Evolutionary conservation across 805 yeast genomes (phyloP).

Genomic region (Wilhelminamyces savonicus): DNA sequence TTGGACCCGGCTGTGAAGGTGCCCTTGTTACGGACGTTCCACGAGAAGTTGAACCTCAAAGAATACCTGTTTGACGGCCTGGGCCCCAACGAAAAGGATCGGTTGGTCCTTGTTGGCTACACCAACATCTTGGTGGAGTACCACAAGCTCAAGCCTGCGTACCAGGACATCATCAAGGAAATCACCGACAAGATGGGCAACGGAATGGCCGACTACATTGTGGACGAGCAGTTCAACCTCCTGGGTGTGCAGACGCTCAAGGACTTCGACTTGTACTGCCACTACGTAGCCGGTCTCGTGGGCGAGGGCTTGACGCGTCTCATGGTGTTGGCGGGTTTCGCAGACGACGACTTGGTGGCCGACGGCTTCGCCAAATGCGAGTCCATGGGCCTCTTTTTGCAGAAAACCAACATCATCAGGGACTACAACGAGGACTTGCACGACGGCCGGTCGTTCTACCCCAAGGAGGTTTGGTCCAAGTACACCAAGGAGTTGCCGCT

Average conservation of each 20-base stretch:
- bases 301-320: conserved; percentile 92
- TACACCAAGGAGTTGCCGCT: conserved; percentile 62
- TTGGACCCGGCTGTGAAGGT: conserved; percentile 65
- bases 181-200: conserved; percentile 87
- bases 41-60: conserved; percentile 50
- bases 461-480: conserved; percentile 85
- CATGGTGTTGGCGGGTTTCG: conserved; percentile 70
- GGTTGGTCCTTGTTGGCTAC: conserved; percentile 76
- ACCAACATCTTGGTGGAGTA: conserved; percentile 63
- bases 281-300: conserved; percentile 95
- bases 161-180: conserved; percentile 71
- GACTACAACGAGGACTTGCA: conserved; percentile 88
- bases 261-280: conserved; percentile 90
- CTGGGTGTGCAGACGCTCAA: conserved; percentile 72
- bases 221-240: conserved; percentile 68
- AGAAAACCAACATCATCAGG: conserved; percentile 92
- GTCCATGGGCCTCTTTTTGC: conserved; percentile 92
- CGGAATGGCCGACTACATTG: conserved; percentile 94
- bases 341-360: conserved; percentile 41
- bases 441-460: conserved; percentile 96
- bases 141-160: conserved; percentile 65
- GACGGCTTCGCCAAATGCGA: conserved; percentile 56
- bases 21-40: conserved; percentile 66
- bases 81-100: conserved; percentile 74
- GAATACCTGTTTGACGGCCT: conserved; percentile 82